These are phyloP conservation scores for Phytophthora syringae DNA, from an alignment of 352 stramenopile genomes.

Conservation along the genomic window DNA sequence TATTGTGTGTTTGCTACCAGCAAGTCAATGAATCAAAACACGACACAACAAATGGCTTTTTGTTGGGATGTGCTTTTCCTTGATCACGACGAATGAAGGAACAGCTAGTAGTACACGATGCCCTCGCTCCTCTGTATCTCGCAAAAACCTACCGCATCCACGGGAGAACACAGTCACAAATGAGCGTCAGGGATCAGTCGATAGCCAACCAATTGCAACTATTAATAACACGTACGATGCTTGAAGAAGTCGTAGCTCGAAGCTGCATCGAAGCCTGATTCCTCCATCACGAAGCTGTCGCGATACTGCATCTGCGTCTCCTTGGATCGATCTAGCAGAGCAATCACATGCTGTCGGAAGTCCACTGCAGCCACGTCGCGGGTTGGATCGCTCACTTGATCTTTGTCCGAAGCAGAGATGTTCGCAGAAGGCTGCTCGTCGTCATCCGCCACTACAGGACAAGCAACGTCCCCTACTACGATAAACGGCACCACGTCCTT, in stretches of 20 bases:
- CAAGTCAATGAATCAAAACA: slow-evolving; percentile 8
- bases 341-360: slow-evolving; percentile 60
- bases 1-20: slow-evolving; percentile 21
- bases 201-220: background rate
- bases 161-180: background rate
- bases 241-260: slow-evolving; percentile 77
- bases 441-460: slow-evolving; percentile 43
- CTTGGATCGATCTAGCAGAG: slow-evolving; percentile 62
- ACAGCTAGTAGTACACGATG: slow-evolving; percentile 42
- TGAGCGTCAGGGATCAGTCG: background rate
- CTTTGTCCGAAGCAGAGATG: background rate
- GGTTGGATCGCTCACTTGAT: slow-evolving; percentile 8
- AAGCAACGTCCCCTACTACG: slow-evolving; percentile 65
- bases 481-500: slow-evolving; percentile 59
- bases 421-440: slow-evolving; percentile 22
- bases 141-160: slow-evolving; percentile 32
- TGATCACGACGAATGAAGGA: slow-evolving; percentile 9
- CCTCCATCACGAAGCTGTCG: slow-evolving; percentile 51
- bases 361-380: slow-evolving; percentile 36
- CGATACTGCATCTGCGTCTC: slow-evolving; percentile 48
- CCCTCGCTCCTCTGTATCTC: slow-evolving; percentile 28
- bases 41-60: slow-evolving; percentile 35
- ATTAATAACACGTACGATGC: slow-evolving; percentile 55
- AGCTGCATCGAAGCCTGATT: slow-evolving; percentile 63
- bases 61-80: slow-evolving; percentile 21